A percentile compares a stretch with the other conserved stretches of the same genome.
Conservation (phyloP, 2,329 filamentous ascomycete genomes). For the Neoarthrinium moseri region DNA sequence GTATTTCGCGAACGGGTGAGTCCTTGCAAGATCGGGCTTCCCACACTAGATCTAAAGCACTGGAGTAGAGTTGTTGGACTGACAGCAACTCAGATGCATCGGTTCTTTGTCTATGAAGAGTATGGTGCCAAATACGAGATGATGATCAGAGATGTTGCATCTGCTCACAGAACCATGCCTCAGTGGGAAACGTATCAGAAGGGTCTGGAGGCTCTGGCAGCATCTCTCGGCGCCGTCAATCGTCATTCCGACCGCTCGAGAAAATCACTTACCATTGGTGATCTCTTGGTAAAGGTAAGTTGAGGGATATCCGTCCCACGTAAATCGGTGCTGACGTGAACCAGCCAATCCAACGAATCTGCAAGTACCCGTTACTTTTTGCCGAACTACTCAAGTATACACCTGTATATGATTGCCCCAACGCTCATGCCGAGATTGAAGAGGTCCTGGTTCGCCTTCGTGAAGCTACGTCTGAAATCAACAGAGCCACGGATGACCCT, state of each 20-base stretch:
- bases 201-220: conserved; percentile 80
- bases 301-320: no score
- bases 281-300: conserved; percentile 83
- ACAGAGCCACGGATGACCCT: conserved; percentile 77
- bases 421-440: conserved; percentile 77
- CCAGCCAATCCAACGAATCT: conserved; percentile 88
- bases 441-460: conserved; percentile 70
- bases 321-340: conserved; percentile 12
- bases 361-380: conserved; percentile 87
- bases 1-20: conserved; percentile 59
- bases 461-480: conserved; percentile 76
- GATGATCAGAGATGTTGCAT: conserved; percentile 74
- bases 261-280: conserved; percentile 78
- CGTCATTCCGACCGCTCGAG: conserved; percentile 60
- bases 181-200: conserved; percentile 80
- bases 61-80: not conserved
- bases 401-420: conserved; percentile 80
- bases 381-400: conserved; percentile 80
- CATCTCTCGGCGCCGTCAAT: conserved; percentile 70
- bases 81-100: conserved; percentile 59
- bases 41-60: not conserved
- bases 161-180: conserved; percentile 65
- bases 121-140: conserved; percentile 89
- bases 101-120: conserved; percentile 86
- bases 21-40: not conserved